phyloP scores from a whole-genome alignment of 2,329 filamentous ascomycete species.

The Fusarium citri region DNA sequence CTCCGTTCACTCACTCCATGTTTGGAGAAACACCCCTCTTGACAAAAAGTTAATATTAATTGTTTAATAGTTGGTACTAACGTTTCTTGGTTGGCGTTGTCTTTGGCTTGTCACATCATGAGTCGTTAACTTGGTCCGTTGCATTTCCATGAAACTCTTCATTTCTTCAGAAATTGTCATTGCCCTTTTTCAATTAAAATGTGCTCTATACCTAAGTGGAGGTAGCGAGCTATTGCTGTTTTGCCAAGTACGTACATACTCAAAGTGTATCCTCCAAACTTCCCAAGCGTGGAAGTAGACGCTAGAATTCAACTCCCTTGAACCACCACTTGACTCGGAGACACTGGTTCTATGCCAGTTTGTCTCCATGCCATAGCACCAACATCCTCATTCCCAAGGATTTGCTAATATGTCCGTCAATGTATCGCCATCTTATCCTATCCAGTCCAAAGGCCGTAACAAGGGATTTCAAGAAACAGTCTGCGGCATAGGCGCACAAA shows the following conservation, averaged over 20 bases:
- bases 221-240: slow-evolving; percentile 36
- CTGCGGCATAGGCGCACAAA: slow-evolving; percentile 8
- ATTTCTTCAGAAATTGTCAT: slow-evolving; percentile 33
- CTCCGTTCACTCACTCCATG: not conserved
- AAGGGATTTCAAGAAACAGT: slow-evolving; percentile 16
- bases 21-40: not conserved
- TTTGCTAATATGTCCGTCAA: not conserved
- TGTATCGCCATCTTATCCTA: slow-evolving; percentile 10
- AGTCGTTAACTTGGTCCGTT: not conserved
- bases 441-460: slow-evolving; percentile 18
- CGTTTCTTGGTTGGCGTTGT: not conserved
- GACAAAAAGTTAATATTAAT: not conserved
- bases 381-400: not conserved
- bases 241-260: slow-evolving; percentile 41
- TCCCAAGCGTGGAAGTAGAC: slow-evolving; percentile 4
- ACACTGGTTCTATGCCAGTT: slow-evolving; percentile 5
- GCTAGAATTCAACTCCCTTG: slow-evolving; percentile 6
- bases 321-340: slow-evolving; percentile 1
- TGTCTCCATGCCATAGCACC: slow-evolving; percentile 8
- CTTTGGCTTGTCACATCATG: slow-evolving; percentile 11
- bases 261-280: slow-evolving; percentile 32
- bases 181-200: slow-evolving; percentile 38
- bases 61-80: slow-evolving; percentile 12
- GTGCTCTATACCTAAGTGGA: slow-evolving; percentile 29
- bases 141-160: slow-evolving; percentile 12